Evolutionary conservation across 2,329 filamentous ascomycete species (phyloP).

Genomic region (Didymella segeticola): DNA sequence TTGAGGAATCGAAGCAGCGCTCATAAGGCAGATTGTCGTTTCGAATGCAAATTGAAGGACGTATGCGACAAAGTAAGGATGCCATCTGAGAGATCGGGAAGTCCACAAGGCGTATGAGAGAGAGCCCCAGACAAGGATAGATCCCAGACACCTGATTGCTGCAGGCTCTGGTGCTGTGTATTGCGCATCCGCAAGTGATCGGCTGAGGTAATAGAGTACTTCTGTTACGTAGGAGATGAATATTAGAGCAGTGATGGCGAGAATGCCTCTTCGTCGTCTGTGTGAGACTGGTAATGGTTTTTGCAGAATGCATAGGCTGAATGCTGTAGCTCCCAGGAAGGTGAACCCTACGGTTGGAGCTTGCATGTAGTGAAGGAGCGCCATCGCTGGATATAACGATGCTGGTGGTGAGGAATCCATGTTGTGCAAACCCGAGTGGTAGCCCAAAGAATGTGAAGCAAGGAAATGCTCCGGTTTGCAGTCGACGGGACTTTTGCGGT

Average conservation of each 20-base stretch:
- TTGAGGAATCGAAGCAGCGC: constrained; percentile 24
- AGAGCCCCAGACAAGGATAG: constrained; percentile 43
- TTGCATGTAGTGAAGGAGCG: constrained; percentile 44
- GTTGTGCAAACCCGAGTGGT: constrained; percentile 12
- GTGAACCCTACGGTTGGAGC: constrained; percentile 42
- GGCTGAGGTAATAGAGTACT: constrained; percentile 43
- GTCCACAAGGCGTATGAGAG: constrained; percentile 34
- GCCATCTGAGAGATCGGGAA: constrained; percentile 36
- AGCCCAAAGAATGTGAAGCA: not conserved
- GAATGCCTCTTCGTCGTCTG: constrained; percentile 30
- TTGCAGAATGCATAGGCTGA: constrained; percentile 41
- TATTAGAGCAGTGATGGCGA: constrained; percentile 21
- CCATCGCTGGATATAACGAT: constrained; percentile 31
- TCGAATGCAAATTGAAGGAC: constrained; percentile 43
- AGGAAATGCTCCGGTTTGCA: not conserved
- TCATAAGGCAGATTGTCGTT: constrained; percentile 36
- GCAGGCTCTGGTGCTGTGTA: constrained; percentile 43
- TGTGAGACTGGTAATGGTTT: constrained; percentile 35
- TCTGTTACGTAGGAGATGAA: constrained; percentile 39
- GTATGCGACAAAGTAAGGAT: constrained; percentile 45
- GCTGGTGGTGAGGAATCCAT: constrained; percentile 12
- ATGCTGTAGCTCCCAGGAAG: constrained; percentile 36
- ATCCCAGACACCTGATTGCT: constrained; percentile 44
- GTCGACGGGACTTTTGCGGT: not conserved
- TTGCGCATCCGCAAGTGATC: constrained; percentile 34